Base-by-base conservation (phyloP, 2,329 filamentous ascomycete species). In the Macrophomina pseudophaseolina region DNA sequence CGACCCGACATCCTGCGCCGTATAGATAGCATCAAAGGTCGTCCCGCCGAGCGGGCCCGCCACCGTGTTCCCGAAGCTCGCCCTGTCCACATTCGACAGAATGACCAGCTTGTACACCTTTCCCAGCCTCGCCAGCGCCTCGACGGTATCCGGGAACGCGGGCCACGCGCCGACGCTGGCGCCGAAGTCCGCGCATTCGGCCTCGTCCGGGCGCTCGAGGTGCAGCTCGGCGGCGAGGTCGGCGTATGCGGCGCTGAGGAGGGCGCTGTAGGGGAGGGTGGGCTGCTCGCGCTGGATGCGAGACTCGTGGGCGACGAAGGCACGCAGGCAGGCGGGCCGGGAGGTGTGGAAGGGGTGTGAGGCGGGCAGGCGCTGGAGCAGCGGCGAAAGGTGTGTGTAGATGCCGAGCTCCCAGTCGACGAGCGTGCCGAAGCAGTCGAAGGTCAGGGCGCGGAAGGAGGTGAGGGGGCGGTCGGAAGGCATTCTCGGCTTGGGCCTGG, bases 341-440 rank as follows among this genome's bases (percentile, higher is more conserved):
- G 83, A 78, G 12, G 79, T 74, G 46, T 75, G 73, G 66, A 79
- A 74, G 2, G 76, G 73, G 70, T 84, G 78, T 5, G 74, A 68
- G 3, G 75, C 33, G 0, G 81, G 78, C 0, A 85, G 78, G n/a
- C 74, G 77, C 33, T 82, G 74, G 40, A 87, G 78, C 12, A 86
- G 73, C 0, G 85, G 82, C 30, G 82, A 74, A 1, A 93, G 82
- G 3, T 85, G 82, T 2, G 77, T 70, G 62, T 85, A 77, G 66
- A 92, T 85, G 67, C 90, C 90, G n/a, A 80, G 75, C 75, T 93
- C 89, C 90, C 90, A 93, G 81, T 94, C 90, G 68, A 94, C 87
- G 3, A 94, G 84, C 0, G 91, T 94, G 76, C 91, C 91, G 76
- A 91, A 94, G 80, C 91, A 88, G 78, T 94, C 91, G 78, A 94